Evolutionary conservation across 2,329 filamentous ascomycete genomes (phyloP).

Genomic region (Xylariales sp.): DNA sequence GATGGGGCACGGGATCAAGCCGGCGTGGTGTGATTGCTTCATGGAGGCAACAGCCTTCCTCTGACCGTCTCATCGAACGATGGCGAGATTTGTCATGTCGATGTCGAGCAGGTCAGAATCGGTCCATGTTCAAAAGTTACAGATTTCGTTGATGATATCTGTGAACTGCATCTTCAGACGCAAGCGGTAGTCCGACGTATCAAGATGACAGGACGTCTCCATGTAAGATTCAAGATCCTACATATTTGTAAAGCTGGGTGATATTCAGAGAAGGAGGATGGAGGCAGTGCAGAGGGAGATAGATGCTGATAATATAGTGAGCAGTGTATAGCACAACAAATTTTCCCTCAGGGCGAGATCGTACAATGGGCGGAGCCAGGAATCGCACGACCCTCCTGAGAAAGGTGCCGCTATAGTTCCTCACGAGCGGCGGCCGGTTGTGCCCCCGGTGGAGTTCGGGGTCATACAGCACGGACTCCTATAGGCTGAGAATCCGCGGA

Average conservation of each 20-base stretch:
- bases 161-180: too few species aligned
- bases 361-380: constrained; percentile 2
- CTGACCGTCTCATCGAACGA: constrained; percentile 1
- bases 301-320: too few species aligned
- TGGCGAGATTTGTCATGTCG: constrained; percentile 3
- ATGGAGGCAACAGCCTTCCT: constrained; percentile 2
- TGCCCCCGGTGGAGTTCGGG: constrained; percentile 1
- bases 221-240: constrained; percentile 9
- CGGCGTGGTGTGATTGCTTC: constrained; percentile 4
- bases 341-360: too few species aligned
- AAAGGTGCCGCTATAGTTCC: constrained; percentile 7
- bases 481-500: constrained; percentile 5
- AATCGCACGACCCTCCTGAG: constrained; percentile 2
- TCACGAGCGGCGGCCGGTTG: constrained; percentile 6
- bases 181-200: too few species aligned
- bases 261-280: background rate
- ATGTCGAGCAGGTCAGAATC: background rate
- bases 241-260: background rate
- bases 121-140: constrained; percentile 10
- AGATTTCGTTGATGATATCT: constrained; percentile 9
- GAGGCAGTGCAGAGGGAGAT: too few species aligned
- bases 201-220: too few species aligned
- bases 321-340: too few species aligned
- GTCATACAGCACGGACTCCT: constrained; percentile 4
- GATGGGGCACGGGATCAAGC: background rate